A percentile compares a stretch with the other conserved stretches of the same genome.
Conservation (phyloP, 805 yeast genomes). For the Hanseniaspora lachancei region DNA sequence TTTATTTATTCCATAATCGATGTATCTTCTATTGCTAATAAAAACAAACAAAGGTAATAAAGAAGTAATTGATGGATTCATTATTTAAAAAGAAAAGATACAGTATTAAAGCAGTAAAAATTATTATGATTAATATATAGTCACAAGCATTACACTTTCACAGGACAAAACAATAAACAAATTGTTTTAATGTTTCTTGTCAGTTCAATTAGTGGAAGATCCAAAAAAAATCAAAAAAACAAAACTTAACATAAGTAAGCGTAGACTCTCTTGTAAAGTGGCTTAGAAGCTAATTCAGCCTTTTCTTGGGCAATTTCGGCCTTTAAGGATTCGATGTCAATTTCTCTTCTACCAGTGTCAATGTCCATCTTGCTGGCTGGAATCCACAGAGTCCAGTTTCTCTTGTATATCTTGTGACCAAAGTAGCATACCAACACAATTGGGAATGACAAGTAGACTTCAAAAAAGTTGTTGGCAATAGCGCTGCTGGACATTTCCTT, state of each 20-base stretch:
- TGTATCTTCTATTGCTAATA: too few species aligned
- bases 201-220: background rate
- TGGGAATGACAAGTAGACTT: slow-evolving; percentile 51
- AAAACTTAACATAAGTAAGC: slow-evolving; percentile 35
- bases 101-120: background rate
- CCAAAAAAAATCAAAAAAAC: background rate
- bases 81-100: too few species aligned
- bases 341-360: slow-evolving; percentile 48
- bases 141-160: background rate
- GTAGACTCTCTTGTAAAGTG: slow-evolving; percentile 35
- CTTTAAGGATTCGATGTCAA: slow-evolving; percentile 39
- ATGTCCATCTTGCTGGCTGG: slow-evolving; percentile 42
- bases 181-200: too few species aligned
- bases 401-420: slow-evolving; percentile 46
- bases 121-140: background rate
- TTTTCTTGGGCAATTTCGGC: slow-evolving; percentile 44
- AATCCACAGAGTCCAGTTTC: slow-evolving; percentile 31
- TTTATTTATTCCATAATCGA: too few species aligned
- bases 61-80: too few species aligned
- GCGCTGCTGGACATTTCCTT: slow-evolving; percentile 35
- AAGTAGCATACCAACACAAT: slow-evolving; percentile 45
- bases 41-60: too few species aligned
- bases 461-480: slow-evolving; percentile 46
- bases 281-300: slow-evolving; percentile 31
- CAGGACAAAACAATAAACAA: too few species aligned